Evolutionary conservation across 2,329 filamentous ascomycete species (phyloP).

Genomic region (Aspergillus pseudotamarii): DNA sequence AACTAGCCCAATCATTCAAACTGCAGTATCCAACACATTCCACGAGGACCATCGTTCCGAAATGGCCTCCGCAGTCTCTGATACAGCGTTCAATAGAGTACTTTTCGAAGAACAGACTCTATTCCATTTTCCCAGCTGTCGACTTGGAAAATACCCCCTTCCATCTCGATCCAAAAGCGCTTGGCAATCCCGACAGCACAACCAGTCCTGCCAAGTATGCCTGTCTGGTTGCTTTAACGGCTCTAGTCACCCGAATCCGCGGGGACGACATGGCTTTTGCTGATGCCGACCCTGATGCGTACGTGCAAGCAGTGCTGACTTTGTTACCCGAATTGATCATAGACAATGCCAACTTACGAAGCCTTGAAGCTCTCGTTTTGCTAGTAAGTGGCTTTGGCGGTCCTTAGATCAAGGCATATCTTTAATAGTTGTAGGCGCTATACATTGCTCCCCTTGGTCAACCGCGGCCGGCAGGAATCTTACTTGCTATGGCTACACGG

Average conservation of each 20-base stretch:
- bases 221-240: slow-evolving; percentile 27
- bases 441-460: slow-evolving; percentile 27
- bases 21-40: slow-evolving; percentile 6
- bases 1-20: slow-evolving; percentile 17
- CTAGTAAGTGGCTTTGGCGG: slow-evolving; percentile 19
- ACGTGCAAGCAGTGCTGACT: slow-evolving; percentile 23
- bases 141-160: slow-evolving; percentile 11
- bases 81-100: slow-evolving; percentile 24
- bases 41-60: slow-evolving; percentile 11
- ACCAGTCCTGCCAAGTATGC: slow-evolving; percentile 18
- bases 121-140: slow-evolving; percentile 28
- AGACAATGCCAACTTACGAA: slow-evolving; percentile 22
- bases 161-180: slow-evolving; percentile 1
- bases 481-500: slow-evolving; percentile 27
- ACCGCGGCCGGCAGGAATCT: slow-evolving; percentile 21
- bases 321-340: slow-evolving; percentile 25
- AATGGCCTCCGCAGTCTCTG: slow-evolving; percentile 22
- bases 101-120: slow-evolving; percentile 22
- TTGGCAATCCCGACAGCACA: slow-evolving; percentile 14
- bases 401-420: not conserved
- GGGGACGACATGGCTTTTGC: slow-evolving; percentile 23
- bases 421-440: slow-evolving; percentile 14
- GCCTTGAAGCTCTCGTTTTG: slow-evolving; percentile 22
- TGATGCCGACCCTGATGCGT: slow-evolving; percentile 25
- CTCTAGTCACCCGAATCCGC: slow-evolving; percentile 28